phyloP scores from a whole-genome alignment of 2,329 filamentous ascomycete genomes.

The Sporothrix protearum region DNA sequence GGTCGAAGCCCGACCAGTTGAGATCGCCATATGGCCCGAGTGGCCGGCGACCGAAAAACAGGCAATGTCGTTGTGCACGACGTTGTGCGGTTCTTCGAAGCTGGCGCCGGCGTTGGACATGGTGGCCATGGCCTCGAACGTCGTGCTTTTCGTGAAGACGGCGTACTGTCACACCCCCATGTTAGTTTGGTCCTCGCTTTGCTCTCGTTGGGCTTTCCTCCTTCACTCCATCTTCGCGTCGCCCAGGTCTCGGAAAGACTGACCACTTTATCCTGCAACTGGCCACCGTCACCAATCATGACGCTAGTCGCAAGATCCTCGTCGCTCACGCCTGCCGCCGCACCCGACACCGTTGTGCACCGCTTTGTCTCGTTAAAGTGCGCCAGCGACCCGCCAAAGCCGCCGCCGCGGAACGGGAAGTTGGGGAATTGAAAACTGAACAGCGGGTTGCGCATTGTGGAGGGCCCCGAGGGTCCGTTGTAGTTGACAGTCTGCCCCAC shows the following conservation, averaged over 20 bases:
- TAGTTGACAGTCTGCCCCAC: slow-evolving; percentile 33
- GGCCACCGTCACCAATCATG: slow-evolving; percentile 31
- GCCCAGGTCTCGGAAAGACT: slow-evolving; percentile 14
- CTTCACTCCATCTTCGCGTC: background rate
- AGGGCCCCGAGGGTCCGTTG: slow-evolving; percentile 30
- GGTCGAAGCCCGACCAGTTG: slow-evolving; percentile 45
- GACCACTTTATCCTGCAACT: slow-evolving; percentile 32
- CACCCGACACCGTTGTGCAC: slow-evolving; percentile 35
- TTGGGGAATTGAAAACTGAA: slow-evolving; percentile 49
- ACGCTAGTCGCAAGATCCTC: slow-evolving; percentile 28
- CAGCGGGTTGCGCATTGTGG: slow-evolving; percentile 47
- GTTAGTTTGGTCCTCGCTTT: background rate
- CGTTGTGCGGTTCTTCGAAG: slow-evolving; percentile 45
- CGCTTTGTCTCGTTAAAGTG: slow-evolving; percentile 40
- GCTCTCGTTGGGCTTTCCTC: background rate
- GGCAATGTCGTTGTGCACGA: slow-evolving; percentile 42
- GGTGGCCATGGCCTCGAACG: slow-evolving; percentile 43
- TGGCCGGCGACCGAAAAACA: slow-evolving; percentile 33
- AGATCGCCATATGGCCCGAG: slow-evolving; percentile 38
- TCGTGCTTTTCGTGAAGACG: slow-evolving; percentile 39
- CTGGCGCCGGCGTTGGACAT: slow-evolving; percentile 39
- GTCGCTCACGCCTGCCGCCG: slow-evolving; percentile 42
- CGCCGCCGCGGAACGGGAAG: slow-evolving; percentile 38
- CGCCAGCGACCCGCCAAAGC: slow-evolving; percentile 33
- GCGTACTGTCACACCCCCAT: slow-evolving; percentile 37